Evolutionary conservation across 176 grass and related monocot species (phyloP).

Genomic region (Rhynchospora pubera): DNA sequence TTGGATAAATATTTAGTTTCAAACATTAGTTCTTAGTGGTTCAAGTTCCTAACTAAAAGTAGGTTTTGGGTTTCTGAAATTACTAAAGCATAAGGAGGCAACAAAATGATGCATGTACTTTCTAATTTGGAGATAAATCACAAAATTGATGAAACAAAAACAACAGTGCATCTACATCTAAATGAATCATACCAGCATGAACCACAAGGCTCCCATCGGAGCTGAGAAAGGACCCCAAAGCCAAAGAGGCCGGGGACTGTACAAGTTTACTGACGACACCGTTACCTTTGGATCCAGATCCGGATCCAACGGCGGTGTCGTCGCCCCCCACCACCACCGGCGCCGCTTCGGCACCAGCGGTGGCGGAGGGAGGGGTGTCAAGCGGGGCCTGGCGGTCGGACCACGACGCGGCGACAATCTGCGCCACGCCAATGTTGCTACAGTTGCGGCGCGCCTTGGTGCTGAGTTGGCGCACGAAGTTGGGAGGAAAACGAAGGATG

Average conservation of each 20-base stretch:
- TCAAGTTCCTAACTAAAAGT: neutral
- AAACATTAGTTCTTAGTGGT: neutral
- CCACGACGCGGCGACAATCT: constrained; percentile 96
- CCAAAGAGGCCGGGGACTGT: constrained; percentile 39
- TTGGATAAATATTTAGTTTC: neutral
- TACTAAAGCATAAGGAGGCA: neutral
- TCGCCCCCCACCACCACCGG: constrained; percentile 37
- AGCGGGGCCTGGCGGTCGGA: constrained; percentile 37
- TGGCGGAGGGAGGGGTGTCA: constrained; percentile 30
- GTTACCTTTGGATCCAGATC: constrained; percentile 40
- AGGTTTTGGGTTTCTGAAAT: neutral
- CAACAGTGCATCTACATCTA: too few relatives aligned
- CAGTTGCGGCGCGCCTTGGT: constrained; percentile 98
- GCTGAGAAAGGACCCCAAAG: constrained; percentile 54
- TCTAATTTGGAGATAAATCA: neutral
- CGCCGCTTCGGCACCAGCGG: constrained; percentile 39
- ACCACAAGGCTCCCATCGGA: constrained; percentile 94
- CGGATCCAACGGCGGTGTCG: constrained; percentile 38
- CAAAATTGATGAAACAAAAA: too few relatives aligned
- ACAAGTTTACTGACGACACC: constrained; percentile 37
- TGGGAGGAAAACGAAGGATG: constrained; percentile 69
- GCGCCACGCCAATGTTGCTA: constrained; percentile 98
- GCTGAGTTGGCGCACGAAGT: constrained; percentile 97
- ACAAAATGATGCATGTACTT: neutral
- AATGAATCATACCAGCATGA: constrained; percentile 61